Percentiles rank a stretch among this genome's conserved stretches.
Evolutionary conservation across 257 asterid genomes (phyloP).

Genomic region (Ligustrum vulgare): DNA sequence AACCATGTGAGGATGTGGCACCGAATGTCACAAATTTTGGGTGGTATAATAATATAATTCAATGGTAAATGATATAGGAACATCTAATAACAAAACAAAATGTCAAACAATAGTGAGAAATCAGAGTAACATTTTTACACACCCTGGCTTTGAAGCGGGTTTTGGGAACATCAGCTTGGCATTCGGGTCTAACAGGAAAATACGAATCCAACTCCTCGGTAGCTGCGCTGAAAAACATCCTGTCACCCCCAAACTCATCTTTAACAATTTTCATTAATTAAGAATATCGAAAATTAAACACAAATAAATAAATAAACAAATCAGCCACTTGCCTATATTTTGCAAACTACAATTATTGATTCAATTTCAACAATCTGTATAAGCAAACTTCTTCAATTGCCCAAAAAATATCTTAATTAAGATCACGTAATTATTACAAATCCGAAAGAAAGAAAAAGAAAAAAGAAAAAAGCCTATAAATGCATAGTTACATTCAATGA

Average conservation of each 20-base stretch:
- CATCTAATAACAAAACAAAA: neutral
- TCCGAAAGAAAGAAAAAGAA: neutral
- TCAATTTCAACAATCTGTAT: slow-evolving; percentile 22
- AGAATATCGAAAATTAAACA: neutral
- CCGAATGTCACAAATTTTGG: too few species aligned
- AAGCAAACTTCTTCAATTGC: slow-evolving; percentile 20
- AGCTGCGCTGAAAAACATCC: slow-evolving; percentile 50
- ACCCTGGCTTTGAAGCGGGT: slow-evolving; percentile 90
- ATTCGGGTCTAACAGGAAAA: slow-evolving; percentile 82
- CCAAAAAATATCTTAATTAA: neutral
- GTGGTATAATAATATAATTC: too few species aligned
- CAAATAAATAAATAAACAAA: neutral
- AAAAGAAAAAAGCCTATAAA: neutral
- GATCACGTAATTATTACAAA: neutral
- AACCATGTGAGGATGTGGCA: too few species aligned
- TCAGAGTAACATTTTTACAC: slow-evolving; percentile 18
- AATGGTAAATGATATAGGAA: neutral
- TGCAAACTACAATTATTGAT: slow-evolving; percentile 16
- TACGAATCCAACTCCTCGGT: slow-evolving; percentile 75
- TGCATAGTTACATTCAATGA: neutral
- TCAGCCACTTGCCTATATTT: slow-evolving; percentile 27
- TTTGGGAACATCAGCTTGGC: slow-evolving; percentile 77
- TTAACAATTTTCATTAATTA: slow-evolving; percentile 14
- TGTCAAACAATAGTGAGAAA: neutral
- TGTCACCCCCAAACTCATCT: slow-evolving; percentile 24